A percentile compares a stretch with the other conserved stretches of the same genome.
Conservation (phyloP, 2,329 filamentous ascomycete species). For the Penicillium sp. region DNA sequence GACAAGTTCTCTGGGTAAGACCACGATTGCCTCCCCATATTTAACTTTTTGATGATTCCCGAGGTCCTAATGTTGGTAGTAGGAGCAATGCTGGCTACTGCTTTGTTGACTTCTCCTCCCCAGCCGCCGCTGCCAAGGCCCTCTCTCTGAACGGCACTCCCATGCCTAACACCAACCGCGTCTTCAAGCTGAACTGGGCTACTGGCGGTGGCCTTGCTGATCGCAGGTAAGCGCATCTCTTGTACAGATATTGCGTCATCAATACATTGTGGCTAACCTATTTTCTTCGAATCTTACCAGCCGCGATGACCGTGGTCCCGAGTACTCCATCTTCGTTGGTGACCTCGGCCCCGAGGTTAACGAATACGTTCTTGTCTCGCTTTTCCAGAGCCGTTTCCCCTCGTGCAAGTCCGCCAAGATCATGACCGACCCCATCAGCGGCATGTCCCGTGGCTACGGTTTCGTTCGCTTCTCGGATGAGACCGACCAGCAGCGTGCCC, state of each 20-base stretch:
- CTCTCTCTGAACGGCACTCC: slow-evolving; percentile 82
- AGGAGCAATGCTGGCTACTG: slow-evolving; percentile 95
- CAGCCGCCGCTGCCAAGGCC: slow-evolving; percentile 87
- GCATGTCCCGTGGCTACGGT: slow-evolving; percentile 95
- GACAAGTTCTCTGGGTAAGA: slow-evolving; percentile 96
- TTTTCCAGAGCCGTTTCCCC: slow-evolving; percentile 94
- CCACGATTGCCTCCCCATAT: slow-evolving; percentile 4
- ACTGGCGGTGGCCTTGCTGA: slow-evolving; percentile 94
- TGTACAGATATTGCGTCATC: slow-evolving; percentile 11
- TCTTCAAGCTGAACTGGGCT: slow-evolving; percentile 99
- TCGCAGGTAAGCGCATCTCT: slow-evolving; percentile 64
- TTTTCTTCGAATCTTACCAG: slow-evolving; percentile 21
- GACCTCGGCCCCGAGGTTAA: slow-evolving; percentile 98
- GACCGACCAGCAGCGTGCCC: slow-evolving; percentile 89
- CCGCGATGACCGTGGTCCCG: slow-evolving; percentile 92
- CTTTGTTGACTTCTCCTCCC: slow-evolving; percentile 87
- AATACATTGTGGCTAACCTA: background rate
- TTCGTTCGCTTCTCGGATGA: slow-evolving; percentile 98
- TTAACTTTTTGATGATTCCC: slow-evolving; percentile 8
- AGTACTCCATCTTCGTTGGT: slow-evolving; percentile 96
- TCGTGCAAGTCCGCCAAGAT: slow-evolving; percentile 99
- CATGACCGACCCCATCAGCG: slow-evolving; percentile 98
- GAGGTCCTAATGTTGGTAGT: slow-evolving; percentile 44
- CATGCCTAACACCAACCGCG: slow-evolving; percentile 90
- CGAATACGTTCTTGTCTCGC: slow-evolving; percentile 93